These are phyloP conservation scores for Glomus cerebriforme DNA, from an alignment of 192 early-diverging fungal species.

Conservation along the genomic window DNA sequence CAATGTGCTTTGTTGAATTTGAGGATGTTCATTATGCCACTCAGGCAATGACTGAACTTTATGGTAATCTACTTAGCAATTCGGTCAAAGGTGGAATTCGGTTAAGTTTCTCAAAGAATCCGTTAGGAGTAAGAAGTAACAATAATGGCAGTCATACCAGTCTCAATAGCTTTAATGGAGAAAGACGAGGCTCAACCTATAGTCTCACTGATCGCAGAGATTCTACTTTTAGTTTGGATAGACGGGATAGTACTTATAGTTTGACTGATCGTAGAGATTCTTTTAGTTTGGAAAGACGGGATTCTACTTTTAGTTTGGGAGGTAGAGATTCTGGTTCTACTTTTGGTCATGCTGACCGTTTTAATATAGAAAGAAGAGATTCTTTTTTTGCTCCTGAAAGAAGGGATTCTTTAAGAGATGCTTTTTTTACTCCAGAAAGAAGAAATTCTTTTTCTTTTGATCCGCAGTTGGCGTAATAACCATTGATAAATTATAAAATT, in stretches of 20 bases:
- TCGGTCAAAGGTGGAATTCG: conserved; percentile 93
- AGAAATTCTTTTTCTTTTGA: conserved; percentile 31
- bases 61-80: conserved; percentile 81
- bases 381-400: conserved; percentile 13
- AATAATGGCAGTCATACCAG: conserved; percentile 32
- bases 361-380: conserved; percentile 29
- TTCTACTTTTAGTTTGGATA: conserved; percentile 31
- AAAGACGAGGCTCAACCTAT: conserved; percentile 26
- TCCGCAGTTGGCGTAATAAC: conserved; percentile 30
- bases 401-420: conserved; percentile 25
- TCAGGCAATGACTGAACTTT: conserved; percentile 81
- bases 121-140: conserved; percentile 81
- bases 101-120: conserved; percentile 96
- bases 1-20: conserved; percentile 99
- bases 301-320: conserved; percentile 24
- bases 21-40: conserved; percentile 92
- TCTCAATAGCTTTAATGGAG: conserved; percentile 10
- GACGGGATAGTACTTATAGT: conserved; percentile 23
- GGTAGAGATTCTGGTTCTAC: conserved; percentile 5
- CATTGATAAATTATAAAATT: background rate
- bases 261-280: conserved; percentile 26
- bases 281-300: conserved; percentile 25
- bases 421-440: conserved; percentile 7
- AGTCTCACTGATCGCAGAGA: conserved; percentile 26
- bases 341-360: background rate